These are phyloP conservation scores for Calocybe indica DNA, from an alignment of 768 basidiomycete species.

Conservation along the genomic window DNA sequence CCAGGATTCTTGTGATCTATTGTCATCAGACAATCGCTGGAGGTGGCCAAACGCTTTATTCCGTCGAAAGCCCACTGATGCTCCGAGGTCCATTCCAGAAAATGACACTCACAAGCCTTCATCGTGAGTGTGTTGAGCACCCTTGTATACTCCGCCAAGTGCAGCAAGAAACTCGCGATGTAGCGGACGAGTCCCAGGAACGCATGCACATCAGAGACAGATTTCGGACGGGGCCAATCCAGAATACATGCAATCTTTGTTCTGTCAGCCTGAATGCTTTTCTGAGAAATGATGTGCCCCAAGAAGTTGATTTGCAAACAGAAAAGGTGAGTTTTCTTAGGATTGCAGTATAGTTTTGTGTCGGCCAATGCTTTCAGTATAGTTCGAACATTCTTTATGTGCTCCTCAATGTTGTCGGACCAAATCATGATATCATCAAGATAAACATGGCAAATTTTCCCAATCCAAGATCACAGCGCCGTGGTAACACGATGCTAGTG, in stretches of 20 bases:
- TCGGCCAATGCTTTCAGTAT: conserved; percentile 18
- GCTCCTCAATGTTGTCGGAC: conserved; percentile 29
- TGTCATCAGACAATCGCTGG: conserved; percentile 15
- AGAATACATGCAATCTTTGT: conserved; percentile 16
- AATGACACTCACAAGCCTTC: not conserved
- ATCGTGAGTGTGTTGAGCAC: not conserved
- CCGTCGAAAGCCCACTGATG: conserved; percentile 20
- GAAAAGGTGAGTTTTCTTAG: conserved; percentile 17
- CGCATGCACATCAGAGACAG: conserved; percentile 9
- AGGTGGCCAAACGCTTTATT: conserved; percentile 21
- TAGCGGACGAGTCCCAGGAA: conserved; percentile 20
- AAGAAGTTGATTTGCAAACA: conserved; percentile 15
- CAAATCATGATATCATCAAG: conserved; percentile 41
- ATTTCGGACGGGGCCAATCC: conserved; percentile 16
- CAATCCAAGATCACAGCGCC: conserved; percentile 13
- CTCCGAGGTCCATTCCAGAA: conserved; percentile 13
- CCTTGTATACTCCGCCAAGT: conserved; percentile 9
- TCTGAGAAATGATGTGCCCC: conserved; percentile 19
- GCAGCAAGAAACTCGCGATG: conserved; percentile 15
- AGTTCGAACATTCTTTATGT: conserved; percentile 13
- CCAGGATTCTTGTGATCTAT: conserved; percentile 21
- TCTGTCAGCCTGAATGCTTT: conserved; percentile 16
- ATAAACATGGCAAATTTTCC: conserved; percentile 31
- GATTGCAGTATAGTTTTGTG: conserved; percentile 7
- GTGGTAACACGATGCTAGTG: conserved; percentile 20